Conservation (phyloP, 2,329 filamentous ascomycete genomes). For the Fusarium sp. region DNA sequence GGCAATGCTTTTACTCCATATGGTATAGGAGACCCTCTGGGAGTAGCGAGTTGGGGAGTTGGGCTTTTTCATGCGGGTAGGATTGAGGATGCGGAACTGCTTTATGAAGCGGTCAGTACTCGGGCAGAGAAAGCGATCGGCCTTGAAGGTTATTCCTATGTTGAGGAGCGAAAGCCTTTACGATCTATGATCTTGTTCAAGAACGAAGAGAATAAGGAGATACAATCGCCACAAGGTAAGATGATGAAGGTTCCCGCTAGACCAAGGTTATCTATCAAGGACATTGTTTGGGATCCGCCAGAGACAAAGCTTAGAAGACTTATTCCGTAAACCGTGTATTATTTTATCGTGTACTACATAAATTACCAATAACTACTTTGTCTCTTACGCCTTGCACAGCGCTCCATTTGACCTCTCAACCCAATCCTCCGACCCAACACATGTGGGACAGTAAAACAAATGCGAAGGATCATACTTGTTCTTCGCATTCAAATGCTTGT, state of each 20-base stretch:
- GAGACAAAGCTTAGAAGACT: background rate
- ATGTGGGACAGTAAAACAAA: constrained; percentile 32
- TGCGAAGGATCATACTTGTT: constrained; percentile 29
- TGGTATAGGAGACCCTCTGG: constrained; percentile 2
- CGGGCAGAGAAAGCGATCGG: constrained; percentile 1
- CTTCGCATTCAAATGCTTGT: constrained; percentile 9
- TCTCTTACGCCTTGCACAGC: constrained; percentile 1
- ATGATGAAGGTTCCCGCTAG: background rate
- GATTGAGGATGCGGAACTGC: background rate
- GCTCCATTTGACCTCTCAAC: constrained; percentile 18
- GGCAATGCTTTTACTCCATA: constrained; percentile 8
- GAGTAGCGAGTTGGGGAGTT: constrained; percentile 5
- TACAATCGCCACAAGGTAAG: background rate
- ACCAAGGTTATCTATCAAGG: background rate
- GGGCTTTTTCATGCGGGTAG: constrained; percentile 10
- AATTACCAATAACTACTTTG: background rate
- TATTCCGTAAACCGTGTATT: background rate
- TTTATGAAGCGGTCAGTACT: constrained; percentile 13
- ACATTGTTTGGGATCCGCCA: constrained; percentile 15
- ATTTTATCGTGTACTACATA: background rate
- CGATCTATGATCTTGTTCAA: constrained; percentile 2
- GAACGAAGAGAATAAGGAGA: background rate
- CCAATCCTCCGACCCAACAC: constrained; percentile 27
- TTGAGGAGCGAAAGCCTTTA: background rate
- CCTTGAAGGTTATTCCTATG: fast-evolving